phyloP scores from a whole-genome alignment of 768 basidiomycete species.

The Lanmaoa rubissima region DNA sequence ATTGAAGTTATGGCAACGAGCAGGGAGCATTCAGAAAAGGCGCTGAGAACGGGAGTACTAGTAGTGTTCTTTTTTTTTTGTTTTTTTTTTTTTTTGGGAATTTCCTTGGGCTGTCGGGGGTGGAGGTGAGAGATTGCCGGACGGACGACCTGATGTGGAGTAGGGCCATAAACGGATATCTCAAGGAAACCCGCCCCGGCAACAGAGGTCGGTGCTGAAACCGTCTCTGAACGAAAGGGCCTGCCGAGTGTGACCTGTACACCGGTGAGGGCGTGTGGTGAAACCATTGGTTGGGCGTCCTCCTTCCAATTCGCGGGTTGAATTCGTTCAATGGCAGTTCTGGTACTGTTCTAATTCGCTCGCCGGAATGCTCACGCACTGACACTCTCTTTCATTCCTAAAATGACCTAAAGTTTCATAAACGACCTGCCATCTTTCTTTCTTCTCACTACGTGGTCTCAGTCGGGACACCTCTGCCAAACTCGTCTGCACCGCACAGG shows the following conservation, averaged over 20 bases:
- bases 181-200: conserved; percentile 19
- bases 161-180: conserved; percentile 22
- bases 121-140: neutral
- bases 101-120: neutral
- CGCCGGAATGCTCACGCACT: conserved; percentile 12
- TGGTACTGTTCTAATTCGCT: neutral
- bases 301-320: conserved; percentile 19
- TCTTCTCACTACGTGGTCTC: conserved; percentile 25
- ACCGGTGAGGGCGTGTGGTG: conserved; percentile 1
- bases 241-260: conserved; percentile 10
- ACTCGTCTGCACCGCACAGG: conserved; percentile 30
- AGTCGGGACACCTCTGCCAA: conserved; percentile 35
- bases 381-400: conserved; percentile 30
- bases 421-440: conserved; percentile 10
- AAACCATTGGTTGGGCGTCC: neutral
- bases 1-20: neutral
- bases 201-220: conserved; percentile 1
- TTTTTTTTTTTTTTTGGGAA: neutral
- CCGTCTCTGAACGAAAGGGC: neutral
- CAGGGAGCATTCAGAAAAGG: neutral
- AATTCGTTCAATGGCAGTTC: neutral
- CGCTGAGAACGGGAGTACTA: too few relatives aligned
- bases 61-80: neutral
- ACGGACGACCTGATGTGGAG: conserved; percentile 14
- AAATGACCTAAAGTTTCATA: conserved; percentile 36